Evolutionary conservation across 768 basidiomycete species (phyloP).

Genomic region (Mycena belliarum): DNA sequence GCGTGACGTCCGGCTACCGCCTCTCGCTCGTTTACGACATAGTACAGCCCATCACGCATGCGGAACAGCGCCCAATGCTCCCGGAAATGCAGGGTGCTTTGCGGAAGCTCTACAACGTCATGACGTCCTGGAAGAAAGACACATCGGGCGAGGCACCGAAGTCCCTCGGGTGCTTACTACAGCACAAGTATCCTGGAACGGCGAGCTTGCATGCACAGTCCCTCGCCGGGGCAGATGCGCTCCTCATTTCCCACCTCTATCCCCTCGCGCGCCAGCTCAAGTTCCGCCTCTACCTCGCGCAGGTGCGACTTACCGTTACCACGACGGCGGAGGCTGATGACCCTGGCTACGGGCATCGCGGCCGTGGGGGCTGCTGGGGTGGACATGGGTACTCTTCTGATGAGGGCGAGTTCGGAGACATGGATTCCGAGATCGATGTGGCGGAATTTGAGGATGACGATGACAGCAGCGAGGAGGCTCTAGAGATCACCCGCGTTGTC

Average conservation of each 20-base stretch:
- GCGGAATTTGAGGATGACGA: conserved; percentile 6
- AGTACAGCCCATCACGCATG: conserved; percentile 10
- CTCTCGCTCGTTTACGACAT: conserved; percentile 17
- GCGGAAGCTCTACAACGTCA: conserved; percentile 7
- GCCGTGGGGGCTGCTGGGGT: not conserved
- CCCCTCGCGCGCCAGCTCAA: conserved; percentile 18
- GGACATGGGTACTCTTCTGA: not conserved
- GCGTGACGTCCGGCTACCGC: conserved; percentile 14
- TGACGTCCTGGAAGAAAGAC: conserved; percentile 20
- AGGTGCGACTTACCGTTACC: not conserved
- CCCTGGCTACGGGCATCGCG: not conserved
- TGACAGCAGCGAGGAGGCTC: not conserved
- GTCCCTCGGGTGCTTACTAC: conserved; percentile 10
- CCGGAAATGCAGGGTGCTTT: conserved; percentile 15
- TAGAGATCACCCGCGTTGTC: not conserved
- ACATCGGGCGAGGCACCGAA: not conserved
- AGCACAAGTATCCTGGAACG: conserved; percentile 1
- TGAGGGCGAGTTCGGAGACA: too few relatives aligned
- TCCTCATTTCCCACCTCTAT: conserved; percentile 15
- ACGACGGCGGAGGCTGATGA: not conserved
- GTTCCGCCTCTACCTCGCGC: conserved; percentile 19
- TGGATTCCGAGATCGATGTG: not conserved
- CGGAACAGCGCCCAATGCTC: conserved; percentile 1
- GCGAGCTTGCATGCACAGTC: conserved; percentile 12
- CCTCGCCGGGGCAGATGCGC: conserved; percentile 16